phyloP scores from a whole-genome alignment of 1,139 yeast genomes.

The Wickerhamiella pararugosa region DNA sequence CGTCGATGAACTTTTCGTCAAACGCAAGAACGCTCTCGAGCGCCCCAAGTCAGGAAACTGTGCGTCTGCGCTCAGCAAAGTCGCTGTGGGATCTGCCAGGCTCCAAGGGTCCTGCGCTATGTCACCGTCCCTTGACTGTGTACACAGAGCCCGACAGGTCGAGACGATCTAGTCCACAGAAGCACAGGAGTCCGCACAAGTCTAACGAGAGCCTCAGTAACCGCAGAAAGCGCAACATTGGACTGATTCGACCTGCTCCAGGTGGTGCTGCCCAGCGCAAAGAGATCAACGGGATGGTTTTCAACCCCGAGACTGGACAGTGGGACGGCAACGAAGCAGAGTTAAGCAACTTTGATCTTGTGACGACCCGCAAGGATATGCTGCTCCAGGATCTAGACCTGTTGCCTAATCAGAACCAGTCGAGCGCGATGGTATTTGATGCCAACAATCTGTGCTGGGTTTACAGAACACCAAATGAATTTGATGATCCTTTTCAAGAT shows the following conservation, averaged over 20 bases:
- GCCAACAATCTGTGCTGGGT: conserved; percentile 45
- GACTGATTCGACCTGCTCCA: conserved; percentile 11
- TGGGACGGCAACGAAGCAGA: conserved; percentile 67
- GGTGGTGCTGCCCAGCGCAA: conserved; percentile 6
- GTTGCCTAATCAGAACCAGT: not conserved
- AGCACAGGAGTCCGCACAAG: not conserved
- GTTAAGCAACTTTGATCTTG: conserved; percentile 33
- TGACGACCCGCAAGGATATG: conserved; percentile 18
- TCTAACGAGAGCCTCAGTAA: not conserved
- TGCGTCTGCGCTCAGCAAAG: conserved; percentile 2
- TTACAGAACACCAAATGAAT: conserved; percentile 22
- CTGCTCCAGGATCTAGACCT: conserved; percentile 15
- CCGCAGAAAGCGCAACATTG: conserved; percentile 8
- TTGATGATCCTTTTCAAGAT: conserved; percentile 40
- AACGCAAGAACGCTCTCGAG: not conserved
- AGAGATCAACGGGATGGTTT: conserved; percentile 34
- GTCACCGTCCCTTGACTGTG: conserved; percentile 15
- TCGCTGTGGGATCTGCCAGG: conserved; percentile 8
- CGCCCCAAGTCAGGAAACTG: not conserved
- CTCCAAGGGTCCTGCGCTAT: conserved; percentile 10
- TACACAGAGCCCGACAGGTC: conserved; percentile 13
- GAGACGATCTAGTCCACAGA: not conserved
- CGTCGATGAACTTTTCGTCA: conserved; percentile 1
- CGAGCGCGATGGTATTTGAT: conserved; percentile 47
- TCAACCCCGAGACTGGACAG: conserved; percentile 34